phyloP scores from a whole-genome alignment of 1,139 yeast species.

The Zygosaccharomyces pseudobailii region DNA sequence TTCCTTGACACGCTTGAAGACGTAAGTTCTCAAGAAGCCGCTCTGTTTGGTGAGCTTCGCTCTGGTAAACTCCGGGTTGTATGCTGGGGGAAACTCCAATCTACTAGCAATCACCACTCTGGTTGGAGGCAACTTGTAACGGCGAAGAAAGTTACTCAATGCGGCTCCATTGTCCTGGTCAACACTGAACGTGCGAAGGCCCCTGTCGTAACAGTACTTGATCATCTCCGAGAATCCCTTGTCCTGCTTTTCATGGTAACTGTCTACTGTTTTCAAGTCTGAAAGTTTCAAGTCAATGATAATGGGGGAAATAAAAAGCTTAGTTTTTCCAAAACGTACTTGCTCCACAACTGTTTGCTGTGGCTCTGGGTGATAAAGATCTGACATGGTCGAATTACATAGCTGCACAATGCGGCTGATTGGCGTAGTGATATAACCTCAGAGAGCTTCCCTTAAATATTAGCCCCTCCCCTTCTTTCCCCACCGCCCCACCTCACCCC shows the following conservation, averaged over 20 bases:
- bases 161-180: constrained; percentile 38
- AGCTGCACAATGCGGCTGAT: neutral
- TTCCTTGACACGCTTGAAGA: neutral
- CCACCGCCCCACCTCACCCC: too few species aligned
- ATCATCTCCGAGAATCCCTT: constrained; percentile 34
- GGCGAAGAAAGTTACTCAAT: constrained; percentile 37
- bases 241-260: constrained; percentile 40
- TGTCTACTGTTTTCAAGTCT: constrained; percentile 44
- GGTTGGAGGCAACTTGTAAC: constrained; percentile 21
- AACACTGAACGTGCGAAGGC: constrained; percentile 45
- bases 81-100: neutral
- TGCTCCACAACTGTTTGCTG: constrained; percentile 5
- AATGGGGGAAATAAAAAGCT: constrained; percentile 42
- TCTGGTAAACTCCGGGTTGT: neutral
- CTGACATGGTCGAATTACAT: neutral
- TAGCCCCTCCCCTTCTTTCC: neutral
- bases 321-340: constrained; percentile 33
- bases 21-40: neutral
- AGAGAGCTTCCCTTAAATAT: neutral
- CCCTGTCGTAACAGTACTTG: constrained; percentile 41
- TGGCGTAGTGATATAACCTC: neutral
- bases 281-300: constrained; percentile 55
- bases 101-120: neutral
- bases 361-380: neutral
- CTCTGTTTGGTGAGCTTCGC: neutral